Percentiles rank a stretch among this genome's conserved stretches.
phyloP scores from a whole-genome alignment of 257 asterid species.

The Lycium ferocissimum region DNA sequence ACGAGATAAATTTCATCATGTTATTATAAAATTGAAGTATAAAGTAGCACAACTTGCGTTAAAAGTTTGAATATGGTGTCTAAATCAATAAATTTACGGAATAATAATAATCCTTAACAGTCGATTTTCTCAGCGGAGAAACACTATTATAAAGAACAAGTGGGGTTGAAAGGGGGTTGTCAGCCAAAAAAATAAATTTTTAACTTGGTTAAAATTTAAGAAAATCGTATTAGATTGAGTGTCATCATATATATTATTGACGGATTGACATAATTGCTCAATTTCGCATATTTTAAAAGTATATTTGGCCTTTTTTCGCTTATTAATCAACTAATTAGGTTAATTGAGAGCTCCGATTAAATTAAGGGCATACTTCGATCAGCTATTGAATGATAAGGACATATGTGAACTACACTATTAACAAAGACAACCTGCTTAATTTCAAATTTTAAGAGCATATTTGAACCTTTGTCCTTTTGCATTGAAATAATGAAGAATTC shows the following conservation, averaged over 20 bases:
- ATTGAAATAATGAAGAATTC: not conserved
- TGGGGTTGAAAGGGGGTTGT: not conserved
- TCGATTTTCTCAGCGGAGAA: not conserved
- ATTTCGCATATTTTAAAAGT: not conserved
- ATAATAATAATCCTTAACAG: not conserved
- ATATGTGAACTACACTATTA: not conserved
- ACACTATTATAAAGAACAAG: not conserved
- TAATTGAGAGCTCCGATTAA: not conserved
- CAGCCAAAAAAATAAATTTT: too few relatives aligned
- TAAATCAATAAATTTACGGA: not conserved
- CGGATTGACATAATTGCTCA: too few relatives aligned
- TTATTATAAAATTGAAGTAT: not conserved
- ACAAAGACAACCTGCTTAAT: not conserved
- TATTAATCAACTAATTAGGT: not conserved
- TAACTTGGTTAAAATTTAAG: not conserved
- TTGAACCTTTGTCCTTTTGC: not conserved
- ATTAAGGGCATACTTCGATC: not conserved
- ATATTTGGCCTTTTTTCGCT: not conserved
- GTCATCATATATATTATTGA: too few relatives aligned
- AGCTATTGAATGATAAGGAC: not conserved
- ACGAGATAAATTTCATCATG: not conserved
- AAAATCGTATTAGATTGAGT: too few relatives aligned
- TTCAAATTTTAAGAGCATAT: not conserved
- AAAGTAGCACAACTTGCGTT: not conserved
- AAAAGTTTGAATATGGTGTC: not conserved